A percentile compares a stretch with the other conserved stretches of the same genome.
phyloP scores from a whole-genome alignment of 495 filamentous ascomycete species.

The Mycothermus thermophilus region DNA sequence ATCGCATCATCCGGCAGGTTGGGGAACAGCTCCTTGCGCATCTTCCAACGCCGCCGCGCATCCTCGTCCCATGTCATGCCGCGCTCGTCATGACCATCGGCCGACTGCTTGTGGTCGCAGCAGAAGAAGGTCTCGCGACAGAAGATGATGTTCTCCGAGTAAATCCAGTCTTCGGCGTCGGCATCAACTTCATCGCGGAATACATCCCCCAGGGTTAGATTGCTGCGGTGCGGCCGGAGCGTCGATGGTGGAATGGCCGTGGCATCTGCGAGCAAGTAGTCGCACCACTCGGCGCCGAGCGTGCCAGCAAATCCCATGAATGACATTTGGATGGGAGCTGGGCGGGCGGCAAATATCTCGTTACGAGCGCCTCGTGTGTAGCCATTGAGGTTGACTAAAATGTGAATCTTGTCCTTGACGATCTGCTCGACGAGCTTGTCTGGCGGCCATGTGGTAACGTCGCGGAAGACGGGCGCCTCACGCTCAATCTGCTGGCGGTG shows the following conservation, averaged over 20 bases:
- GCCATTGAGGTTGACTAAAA: slow-evolving; percentile 92
- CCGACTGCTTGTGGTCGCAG: slow-evolving; percentile 91
- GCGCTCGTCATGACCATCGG: slow-evolving; percentile 55
- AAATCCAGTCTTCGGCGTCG: slow-evolving; percentile 67
- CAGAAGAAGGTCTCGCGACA: slow-evolving; percentile 97
- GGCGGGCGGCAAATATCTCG: slow-evolving; percentile 90
- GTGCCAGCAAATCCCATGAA: slow-evolving; percentile 99
- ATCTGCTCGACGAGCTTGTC: slow-evolving; percentile 84
- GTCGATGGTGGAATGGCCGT: slow-evolving; percentile 76
- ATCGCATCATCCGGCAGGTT: slow-evolving; percentile 67
- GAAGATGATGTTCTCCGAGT: slow-evolving; percentile 93
- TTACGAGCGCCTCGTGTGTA: slow-evolving; percentile 96
- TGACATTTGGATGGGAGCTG: slow-evolving; percentile 96
- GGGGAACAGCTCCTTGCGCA: slow-evolving; percentile 93
- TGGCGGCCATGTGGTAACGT: slow-evolving; percentile 75
- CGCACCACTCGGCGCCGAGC: slow-evolving; percentile 95
- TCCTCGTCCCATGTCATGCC: slow-evolving; percentile 73
- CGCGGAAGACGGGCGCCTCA: slow-evolving; percentile 83
- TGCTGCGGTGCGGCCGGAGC: slow-evolving; percentile 61
- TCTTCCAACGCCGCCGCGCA: slow-evolving; percentile 69
- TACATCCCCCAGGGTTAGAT: slow-evolving; percentile 57
- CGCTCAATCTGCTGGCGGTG: slow-evolving; percentile 91
- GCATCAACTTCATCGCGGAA: slow-evolving; percentile 53
- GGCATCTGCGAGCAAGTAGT: slow-evolving; percentile 86
- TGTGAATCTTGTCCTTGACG: slow-evolving; percentile 85